Evolutionary conservation across 805 yeast species (phyloP), one percentile per base, ranked within the genome.

Genomic region (Saturnispora quitensis): DNA sequence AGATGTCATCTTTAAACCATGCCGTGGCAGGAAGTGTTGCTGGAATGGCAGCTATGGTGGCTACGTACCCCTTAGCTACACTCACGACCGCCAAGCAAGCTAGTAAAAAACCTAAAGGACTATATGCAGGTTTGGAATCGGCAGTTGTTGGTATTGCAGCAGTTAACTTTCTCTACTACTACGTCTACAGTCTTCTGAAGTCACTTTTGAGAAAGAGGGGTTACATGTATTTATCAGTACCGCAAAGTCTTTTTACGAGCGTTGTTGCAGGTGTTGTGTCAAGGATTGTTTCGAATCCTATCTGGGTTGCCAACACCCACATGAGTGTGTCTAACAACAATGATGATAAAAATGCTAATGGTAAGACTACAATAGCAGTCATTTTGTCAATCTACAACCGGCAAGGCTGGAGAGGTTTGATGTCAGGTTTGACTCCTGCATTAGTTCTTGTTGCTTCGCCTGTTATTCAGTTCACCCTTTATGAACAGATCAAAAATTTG

Each of bases 21-120:
- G 97, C 97, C n/a, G 67, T 90, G 10, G 86, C 96, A 5, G 98
- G 97, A 10, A 96, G 96, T 35, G 84, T 90, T 6, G 96, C 96
- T 27, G 97, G 97, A 13, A 89, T 91, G 22, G 75, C 88, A 28
- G 79, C 96, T 2, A 85, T 89, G 84, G 77, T 84, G 0, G 81
- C 89, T 40, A 90, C 97, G 0, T 90, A 90, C 64, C 98, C 98
- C 1, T 72, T 90, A 59, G 89, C 88, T 54, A 86, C 95, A 1
- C 69, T 89, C 52, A 84, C 95, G 2, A 89, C 97, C 0, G 77
- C 87, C 50, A 95, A 96, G 4, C 98, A 90, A 65, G 85, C 91
- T n/a, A 75, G 73, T 44, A 84, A 84, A 57, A 90, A 95, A 8
- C 60, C 84, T 15, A 46, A 68, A 13, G 89, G 91, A 3, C 76